Evolutionary conservation across 139 green algal species (phyloP).

Genomic region (Edaphochlamys debaryana): DNA sequence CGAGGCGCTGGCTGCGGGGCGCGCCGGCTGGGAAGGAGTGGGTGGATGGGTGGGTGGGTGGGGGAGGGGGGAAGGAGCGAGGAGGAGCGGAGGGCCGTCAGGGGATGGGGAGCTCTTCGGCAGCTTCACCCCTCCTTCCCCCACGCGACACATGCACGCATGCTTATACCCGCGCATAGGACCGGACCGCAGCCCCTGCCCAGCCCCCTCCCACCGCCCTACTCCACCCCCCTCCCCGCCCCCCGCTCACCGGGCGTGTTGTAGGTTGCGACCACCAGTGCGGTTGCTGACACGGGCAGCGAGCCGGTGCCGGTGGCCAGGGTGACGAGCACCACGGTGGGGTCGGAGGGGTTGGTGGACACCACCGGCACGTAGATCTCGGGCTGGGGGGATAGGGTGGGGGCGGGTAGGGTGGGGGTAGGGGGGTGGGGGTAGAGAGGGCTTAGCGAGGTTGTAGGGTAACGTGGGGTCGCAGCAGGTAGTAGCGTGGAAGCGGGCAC

Average conservation of each 20-base stretch:
- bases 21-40: too few relatives aligned
- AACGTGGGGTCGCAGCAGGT: too few relatives aligned
- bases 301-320: neutral
- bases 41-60: neutral
- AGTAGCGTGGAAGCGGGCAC: too few relatives aligned
- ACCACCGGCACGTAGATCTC: constrained; percentile 35
- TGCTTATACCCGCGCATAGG: too few relatives aligned
- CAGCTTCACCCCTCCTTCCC: too few relatives aligned
- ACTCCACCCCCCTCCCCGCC: neutral
- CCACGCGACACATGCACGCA: too few relatives aligned
- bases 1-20: constrained; percentile 41
- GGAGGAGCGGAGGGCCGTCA: neutral
- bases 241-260: neutral
- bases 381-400: neutral
- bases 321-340: constrained; percentile 35
- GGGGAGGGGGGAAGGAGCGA: neutral
- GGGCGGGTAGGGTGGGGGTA: neutral
- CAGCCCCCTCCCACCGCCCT: too few relatives aligned
- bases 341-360: constrained; percentile 10
- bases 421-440: neutral
- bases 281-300: constrained; percentile 17
- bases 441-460: too few relatives aligned
- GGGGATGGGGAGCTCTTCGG: neutral
- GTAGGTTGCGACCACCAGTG: constrained; percentile 20
- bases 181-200: too few relatives aligned